Evolutionary conservation across 1,284 basidiomycete species (phyloP), one percentile per base, ranked within the genome.

Genomic region (Takashimella koratensis): DNA sequence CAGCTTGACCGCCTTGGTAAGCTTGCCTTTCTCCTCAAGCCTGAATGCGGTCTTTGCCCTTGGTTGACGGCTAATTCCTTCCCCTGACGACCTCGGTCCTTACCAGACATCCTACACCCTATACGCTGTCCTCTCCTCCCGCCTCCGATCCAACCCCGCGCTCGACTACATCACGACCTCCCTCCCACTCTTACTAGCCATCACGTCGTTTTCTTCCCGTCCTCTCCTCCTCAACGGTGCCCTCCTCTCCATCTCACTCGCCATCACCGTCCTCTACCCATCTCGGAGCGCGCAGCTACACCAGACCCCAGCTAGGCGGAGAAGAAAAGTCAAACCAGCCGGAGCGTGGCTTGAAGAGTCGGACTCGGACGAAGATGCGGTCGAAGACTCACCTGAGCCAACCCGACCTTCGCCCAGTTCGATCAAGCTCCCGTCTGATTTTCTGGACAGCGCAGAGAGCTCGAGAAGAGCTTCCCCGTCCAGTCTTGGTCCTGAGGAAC

Each of bases 111-210:
- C 88, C 2, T 84, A 90, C 52, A 79, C 82, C 0, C 74, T 92
- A 0, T 83, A 90, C 67, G 84, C 83, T 3, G 76, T 82, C 4
- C 55, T 86, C 8, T 76, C 50, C 23, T 49, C 58, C 76, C 59
- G 77, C n/a, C 53, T 70, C 6, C 46, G 19, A 46, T 53, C 51
- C n/a, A 41, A 47, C 25, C 53, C 56, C 51, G 36, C 79, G 1
- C 43, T 79, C 20, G 86, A 92, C 71, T 90, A 84, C 76, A 43
- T 78, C 2, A 69, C 87, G 2, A 81, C 93, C 10, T 81, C 87
- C 21, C 55, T 89, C 0, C 93, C 93, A 0, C 78, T 94, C 8
- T 79, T 94, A 1, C 77, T 92, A 2, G 86, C 84, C 1, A 83
- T 94, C 72, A 96, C 93, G 0, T 51, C 86, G 23, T 85, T 86